A percentile compares a stretch with the other conserved stretches of the same genome.
Evolutionary conservation across 2,329 filamentous ascomycete species (phyloP).

Genomic region (Hypoxylon sp.): DNA sequence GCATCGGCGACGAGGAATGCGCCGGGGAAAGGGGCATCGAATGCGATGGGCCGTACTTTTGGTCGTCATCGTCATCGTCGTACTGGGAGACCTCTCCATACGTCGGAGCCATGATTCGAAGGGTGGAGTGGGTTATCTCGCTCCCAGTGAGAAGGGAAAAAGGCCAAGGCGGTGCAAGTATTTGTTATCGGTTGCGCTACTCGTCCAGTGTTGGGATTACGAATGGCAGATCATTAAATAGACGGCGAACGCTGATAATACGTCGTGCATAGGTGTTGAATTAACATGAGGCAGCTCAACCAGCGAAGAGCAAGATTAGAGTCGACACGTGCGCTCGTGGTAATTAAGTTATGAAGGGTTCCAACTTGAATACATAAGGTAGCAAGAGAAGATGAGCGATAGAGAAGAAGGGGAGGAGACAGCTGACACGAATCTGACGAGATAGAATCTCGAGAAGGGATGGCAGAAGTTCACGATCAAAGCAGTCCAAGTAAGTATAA

Average conservation of each 20-base stretch:
- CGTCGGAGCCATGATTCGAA: constrained; percentile 41
- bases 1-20: constrained; percentile 50
- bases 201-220: constrained; percentile 8
- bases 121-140: constrained; percentile 3
- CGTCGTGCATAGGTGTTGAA: constrained; percentile 22
- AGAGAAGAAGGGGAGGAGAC: constrained; percentile 1
- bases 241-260: constrained; percentile 8
- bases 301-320: constrained; percentile 7
- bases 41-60: constrained; percentile 43
- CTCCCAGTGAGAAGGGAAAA: constrained; percentile 3
- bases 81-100: constrained; percentile 46
- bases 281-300: constrained; percentile 18
- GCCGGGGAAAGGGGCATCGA: constrained; percentile 46
- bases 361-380: constrained; percentile 5
- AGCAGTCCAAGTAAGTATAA: constrained; percentile 19
- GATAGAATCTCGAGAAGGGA: constrained; percentile 17
- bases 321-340: constrained; percentile 1
- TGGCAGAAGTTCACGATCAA: constrained; percentile 8
- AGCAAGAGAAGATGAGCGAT: neutral
- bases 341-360: neutral
- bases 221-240: constrained; percentile 11
- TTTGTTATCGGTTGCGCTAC: constrained; percentile 2
- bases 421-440: constrained; percentile 11
- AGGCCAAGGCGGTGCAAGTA: constrained; percentile 1
- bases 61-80: constrained; percentile 45